phyloP scores from a whole-genome alignment of 2,329 filamentous ascomycete genomes.

The Mycosphaerella sp. region DNA sequence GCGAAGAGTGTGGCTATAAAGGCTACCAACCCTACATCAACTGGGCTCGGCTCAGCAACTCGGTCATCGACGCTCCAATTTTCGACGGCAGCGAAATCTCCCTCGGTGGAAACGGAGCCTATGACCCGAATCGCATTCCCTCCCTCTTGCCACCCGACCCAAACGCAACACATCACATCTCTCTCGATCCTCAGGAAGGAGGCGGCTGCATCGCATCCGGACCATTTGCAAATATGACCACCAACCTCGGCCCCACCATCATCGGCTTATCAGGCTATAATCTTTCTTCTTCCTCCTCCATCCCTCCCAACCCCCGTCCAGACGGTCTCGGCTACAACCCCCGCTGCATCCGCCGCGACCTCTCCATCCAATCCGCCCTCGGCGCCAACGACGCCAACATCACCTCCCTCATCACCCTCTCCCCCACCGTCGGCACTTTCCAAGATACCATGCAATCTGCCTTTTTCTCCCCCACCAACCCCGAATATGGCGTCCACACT shows the following conservation, averaged over 20 bases:
- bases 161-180: conserved; percentile 31
- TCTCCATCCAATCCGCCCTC: conserved; percentile 1
- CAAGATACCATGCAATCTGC: conserved; percentile 14
- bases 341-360: conserved; percentile 17
- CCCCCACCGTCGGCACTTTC: conserved; percentile 11
- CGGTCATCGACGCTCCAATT: conserved; percentile 44
- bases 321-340: conserved; percentile 23
- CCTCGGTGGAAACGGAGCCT: conserved; percentile 27
- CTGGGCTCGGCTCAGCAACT: conserved; percentile 40
- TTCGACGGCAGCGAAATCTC: conserved; percentile 51
- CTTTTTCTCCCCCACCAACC: not conserved
- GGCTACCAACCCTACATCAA: conserved; percentile 29
- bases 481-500: conserved; percentile 33
- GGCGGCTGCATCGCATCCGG: conserved; percentile 51
- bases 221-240: conserved; percentile 39
- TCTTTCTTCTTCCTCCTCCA: conserved; percentile 2
- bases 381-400: conserved; percentile 14
- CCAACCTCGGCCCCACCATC: conserved; percentile 12
- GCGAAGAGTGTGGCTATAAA: conserved; percentile 40
- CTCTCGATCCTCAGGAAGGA: conserved; percentile 41
- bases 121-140: not conserved
- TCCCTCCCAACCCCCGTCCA: conserved; percentile 19
- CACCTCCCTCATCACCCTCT: conserved; percentile 12
- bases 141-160: conserved; percentile 10
- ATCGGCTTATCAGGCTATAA: not conserved